phyloP scores from a whole-genome alignment of 768 basidiomycete species.

The Sarcodon aspratus region DNA sequence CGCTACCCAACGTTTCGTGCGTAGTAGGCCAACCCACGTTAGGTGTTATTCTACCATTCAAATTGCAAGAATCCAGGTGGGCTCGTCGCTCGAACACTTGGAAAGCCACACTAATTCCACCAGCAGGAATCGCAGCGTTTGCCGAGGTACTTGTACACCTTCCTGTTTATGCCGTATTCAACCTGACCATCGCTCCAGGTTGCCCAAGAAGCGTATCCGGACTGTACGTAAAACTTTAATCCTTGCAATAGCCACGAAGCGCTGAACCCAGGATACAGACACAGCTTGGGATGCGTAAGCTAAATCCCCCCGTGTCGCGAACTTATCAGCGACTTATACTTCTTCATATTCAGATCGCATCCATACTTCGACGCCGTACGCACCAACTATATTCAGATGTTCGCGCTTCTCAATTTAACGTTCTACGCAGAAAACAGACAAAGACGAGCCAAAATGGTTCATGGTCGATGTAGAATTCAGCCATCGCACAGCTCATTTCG shows the following conservation, averaged over 20 bases:
- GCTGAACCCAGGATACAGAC: slow-evolving; percentile 32
- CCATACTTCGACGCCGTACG: slow-evolving; percentile 73
- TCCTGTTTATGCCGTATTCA: neutral
- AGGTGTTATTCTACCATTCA: slow-evolving; percentile 84
- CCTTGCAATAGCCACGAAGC: neutral
- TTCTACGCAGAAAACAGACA: slow-evolving; percentile 56
- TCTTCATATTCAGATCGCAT: slow-evolving; percentile 36
- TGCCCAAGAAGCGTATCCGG: slow-evolving; percentile 78
- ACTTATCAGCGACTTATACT: neutral
- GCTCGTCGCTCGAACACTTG: slow-evolving; percentile 6
- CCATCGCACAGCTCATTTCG: slow-evolving; percentile 55
- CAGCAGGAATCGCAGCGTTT: slow-evolving; percentile 65
- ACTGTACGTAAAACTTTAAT: slow-evolving; percentile 42
- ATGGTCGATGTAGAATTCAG: slow-evolving; percentile 80
- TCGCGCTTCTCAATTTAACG: slow-evolving; percentile 1
- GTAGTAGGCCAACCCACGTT: neutral
- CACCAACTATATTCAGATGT: neutral
- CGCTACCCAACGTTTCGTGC: neutral
- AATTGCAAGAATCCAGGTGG: slow-evolving; percentile 76
- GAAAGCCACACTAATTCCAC: neutral
- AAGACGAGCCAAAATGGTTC: slow-evolving; percentile 76
- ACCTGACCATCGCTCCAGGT: slow-evolving; percentile 30
- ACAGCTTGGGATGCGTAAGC: slow-evolving; percentile 84
- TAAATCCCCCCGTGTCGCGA: slow-evolving; percentile 6
- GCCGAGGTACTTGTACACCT: slow-evolving; percentile 43